Evolutionary conservation across 192 early-diverging fungal species (phyloP).

Genomic region (Backusella circina): DNA sequence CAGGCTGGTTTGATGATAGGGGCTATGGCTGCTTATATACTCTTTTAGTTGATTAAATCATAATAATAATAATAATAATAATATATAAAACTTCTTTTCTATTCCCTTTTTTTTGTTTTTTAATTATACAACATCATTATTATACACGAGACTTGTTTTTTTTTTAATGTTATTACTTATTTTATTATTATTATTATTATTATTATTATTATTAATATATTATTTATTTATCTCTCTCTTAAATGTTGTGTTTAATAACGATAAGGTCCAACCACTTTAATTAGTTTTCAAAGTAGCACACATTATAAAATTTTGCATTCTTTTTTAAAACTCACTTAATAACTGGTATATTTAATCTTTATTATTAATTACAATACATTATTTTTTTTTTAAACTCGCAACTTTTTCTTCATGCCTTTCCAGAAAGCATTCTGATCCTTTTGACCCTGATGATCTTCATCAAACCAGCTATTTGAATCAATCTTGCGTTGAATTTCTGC

Average conservation of each 20-base stretch:
- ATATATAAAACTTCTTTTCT: neutral
- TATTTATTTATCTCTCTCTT: no score
- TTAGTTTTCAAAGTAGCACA: neutral
- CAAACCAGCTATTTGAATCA: slow-evolving; percentile 8
- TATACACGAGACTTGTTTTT: no score
- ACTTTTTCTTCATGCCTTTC: slow-evolving; percentile 24
- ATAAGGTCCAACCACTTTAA: no score
- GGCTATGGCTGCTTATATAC: neutral
- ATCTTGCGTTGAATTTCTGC: slow-evolving; percentile 9
- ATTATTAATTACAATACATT: neutral
- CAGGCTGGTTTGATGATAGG: neutral
- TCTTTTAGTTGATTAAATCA: neutral
- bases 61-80: no score
- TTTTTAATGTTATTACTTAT: neutral
- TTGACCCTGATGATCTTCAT: neutral
- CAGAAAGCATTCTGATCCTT: slow-evolving; percentile 9
- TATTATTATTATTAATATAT: no score
- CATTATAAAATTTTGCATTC: neutral
- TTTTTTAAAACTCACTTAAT: neutral
- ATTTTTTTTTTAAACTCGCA: slow-evolving; percentile 3
- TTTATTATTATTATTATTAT: no score
- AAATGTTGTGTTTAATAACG: no score
- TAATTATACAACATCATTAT: neutral
- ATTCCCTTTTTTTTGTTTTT: neutral
- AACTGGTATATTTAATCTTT: neutral